Evolutionary conservation across 176 grass and related monocot genomes (phyloP).

Genomic region (Cenchrus fungigraminus): DNA sequence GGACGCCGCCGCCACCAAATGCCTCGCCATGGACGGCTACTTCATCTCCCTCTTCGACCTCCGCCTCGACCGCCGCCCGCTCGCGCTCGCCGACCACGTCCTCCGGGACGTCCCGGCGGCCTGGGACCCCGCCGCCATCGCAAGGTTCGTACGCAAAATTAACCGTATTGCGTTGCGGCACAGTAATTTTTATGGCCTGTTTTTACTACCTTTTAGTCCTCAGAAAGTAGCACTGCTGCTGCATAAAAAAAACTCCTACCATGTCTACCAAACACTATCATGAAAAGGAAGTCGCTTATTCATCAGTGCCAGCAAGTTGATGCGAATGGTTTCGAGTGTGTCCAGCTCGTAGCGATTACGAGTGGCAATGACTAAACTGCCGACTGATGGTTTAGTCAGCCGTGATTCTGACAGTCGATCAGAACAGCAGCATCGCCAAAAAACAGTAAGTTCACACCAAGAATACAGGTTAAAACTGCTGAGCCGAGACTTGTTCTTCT

Average conservation of each 20-base stretch:
- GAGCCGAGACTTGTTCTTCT: not conserved
- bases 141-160: constrained; percentile 48
- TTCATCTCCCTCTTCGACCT: constrained; percentile 96
- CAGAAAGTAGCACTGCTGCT: not conserved
- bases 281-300: not conserved
- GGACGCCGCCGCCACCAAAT: constrained; percentile 69
- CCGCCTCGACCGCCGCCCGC: constrained; percentile 53
- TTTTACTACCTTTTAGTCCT: not conserved
- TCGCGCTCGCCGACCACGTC: constrained; percentile 58
- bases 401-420: not conserved
- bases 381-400: not conserved
- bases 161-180: not conserved
- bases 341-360: not conserved
- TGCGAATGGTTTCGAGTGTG: not conserved
- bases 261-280: not conserved
- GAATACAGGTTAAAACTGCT: not conserved
- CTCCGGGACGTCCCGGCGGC: constrained; percentile 54
- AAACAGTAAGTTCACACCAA: constrained; percentile 20
- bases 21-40: constrained; percentile 87
- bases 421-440: not conserved
- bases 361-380: constrained; percentile 5
- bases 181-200: not conserved
- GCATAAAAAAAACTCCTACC: not conserved
- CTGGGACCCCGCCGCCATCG: constrained; percentile 76
- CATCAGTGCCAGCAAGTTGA: not conserved